Evolutionary conservation across 352 stramenopile genomes (phyloP), one percentile per base, ranked within the genome.

Genomic region (Pythium periplocum): DNA sequence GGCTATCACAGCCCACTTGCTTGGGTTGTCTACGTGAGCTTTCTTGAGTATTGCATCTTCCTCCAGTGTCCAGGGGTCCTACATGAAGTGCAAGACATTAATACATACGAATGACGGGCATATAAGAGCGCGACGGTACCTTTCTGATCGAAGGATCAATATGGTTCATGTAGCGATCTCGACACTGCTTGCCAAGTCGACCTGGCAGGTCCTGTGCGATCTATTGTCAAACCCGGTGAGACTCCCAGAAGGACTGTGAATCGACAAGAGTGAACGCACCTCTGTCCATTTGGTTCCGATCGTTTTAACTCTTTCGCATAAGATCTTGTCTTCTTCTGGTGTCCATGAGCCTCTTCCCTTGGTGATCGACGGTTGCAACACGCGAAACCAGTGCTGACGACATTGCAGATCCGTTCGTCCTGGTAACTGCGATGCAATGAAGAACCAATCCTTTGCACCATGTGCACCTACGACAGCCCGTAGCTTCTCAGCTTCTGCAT

Each of bases 301-400:
- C 41, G 77, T 64, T 0, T 47, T 37, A 1, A 86, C 71, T 56
- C 83, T 83, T 1, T 56, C 17, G 8, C 57, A 39, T 26, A 92
- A 52, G 2, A 80, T 31, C 3, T 36, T 36, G 48, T 92, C 78
- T 43, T 92, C 81, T 0, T 59, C 53, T 3, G 45, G 0, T 2
- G 65, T 78, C 81, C 81, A 92, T 45, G 69, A 71, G 30, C 60
- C 59, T 70, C 77, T 78, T 7, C 79, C 82, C 55, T 88, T 90
- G 38, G 75, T 56, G 12, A 88, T 67, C 37, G 51, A 57, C 2
- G 66, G 61, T 34, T 83, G 58, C 17, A 86, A 50, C 42, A 85
- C 81, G 5, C 75, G 70, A 47, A 81, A 60, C 82, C 82, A 93
- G 46, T 93, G 82, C 57, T 93, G 82, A 30, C 83, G 64, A 46